phyloP scores from a whole-genome alignment of 2,329 filamentous ascomycete species.

The Metarhizium sp. region DNA sequence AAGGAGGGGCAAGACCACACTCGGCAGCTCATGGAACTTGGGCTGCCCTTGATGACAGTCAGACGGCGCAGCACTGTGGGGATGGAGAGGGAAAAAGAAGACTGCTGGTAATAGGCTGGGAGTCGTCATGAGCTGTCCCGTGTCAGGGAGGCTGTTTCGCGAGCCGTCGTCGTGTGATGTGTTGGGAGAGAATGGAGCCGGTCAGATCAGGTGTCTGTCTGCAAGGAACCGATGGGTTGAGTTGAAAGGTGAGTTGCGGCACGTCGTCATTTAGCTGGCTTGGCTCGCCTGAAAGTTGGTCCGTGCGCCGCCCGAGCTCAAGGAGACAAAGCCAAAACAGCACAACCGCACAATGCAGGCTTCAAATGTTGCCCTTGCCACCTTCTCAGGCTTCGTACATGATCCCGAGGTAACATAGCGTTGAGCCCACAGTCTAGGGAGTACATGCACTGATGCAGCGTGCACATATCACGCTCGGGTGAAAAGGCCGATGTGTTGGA shows the following conservation, averaged over 20 bases:
- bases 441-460: no score
- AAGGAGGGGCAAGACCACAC: constrained; percentile 27
- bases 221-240: not conserved
- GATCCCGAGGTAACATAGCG: no score
- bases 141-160: not conserved
- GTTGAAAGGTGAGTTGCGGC: not conserved
- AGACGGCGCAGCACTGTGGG: not conserved
- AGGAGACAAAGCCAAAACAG: not conserved
- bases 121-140: not conserved
- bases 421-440: no score
- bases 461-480: no score
- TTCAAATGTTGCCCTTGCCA: no score
- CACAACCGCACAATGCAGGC: no score
- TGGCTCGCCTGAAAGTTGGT: not conserved
- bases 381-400: no score
- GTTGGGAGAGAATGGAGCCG: not conserved
- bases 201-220: not conserved
- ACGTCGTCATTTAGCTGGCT: constrained; percentile 1
- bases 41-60: constrained; percentile 1
- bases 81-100: not conserved
- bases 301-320: not conserved
- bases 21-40: constrained; percentile 23
- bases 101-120: not conserved
- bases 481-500: no score
- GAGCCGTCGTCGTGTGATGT: not conserved